Evolutionary conservation across 1,284 basidiomycete genomes (phyloP).

Genomic region (Volvariella surrecta): DNA sequence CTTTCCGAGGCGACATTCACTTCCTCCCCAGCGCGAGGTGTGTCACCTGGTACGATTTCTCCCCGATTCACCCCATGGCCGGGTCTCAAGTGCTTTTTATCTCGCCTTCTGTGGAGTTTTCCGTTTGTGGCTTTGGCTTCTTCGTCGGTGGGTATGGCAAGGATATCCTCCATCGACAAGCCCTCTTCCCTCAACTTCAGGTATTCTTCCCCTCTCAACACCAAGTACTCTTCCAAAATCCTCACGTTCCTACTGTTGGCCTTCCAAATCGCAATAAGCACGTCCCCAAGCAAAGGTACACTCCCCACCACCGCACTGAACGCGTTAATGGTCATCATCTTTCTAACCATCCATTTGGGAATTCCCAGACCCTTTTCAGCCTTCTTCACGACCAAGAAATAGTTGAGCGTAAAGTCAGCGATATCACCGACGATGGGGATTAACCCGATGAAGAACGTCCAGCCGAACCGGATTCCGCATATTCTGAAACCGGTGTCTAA

Average conservation of each 20-base stretch:
- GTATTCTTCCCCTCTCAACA: slow-evolving; percentile 58
- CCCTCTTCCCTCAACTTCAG: slow-evolving; percentile 36
- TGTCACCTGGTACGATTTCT: not conserved
- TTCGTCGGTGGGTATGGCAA: not conserved
- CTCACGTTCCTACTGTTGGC: slow-evolving; percentile 87
- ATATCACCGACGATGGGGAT: slow-evolving; percentile 68
- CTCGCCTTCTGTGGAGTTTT: not conserved
- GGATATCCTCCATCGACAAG: slow-evolving; percentile 10
- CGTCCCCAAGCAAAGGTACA: slow-evolving; percentile 74
- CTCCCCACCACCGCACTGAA: slow-evolving; percentile 68
- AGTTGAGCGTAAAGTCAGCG: slow-evolving; percentile 61
- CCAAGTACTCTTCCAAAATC: slow-evolving; percentile 64
- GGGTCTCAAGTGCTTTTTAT: not conserved
- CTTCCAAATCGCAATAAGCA: slow-evolving; percentile 70
- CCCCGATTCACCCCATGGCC: not conserved
- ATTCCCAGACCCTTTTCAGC: slow-evolving; percentile 62
- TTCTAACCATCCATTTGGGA: slow-evolving; percentile 57
- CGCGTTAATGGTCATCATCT: slow-evolving; percentile 78
- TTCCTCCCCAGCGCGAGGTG: not conserved
- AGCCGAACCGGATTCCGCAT: slow-evolving; percentile 84
- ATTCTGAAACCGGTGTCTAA: slow-evolving; percentile 88
- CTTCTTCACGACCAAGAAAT: slow-evolving; percentile 72
- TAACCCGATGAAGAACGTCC: slow-evolving; percentile 77
- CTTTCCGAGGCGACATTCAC: too few species aligned
- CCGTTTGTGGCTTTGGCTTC: not conserved